Evolutionary conservation across 768 basidiomycete genomes (phyloP), one percentile per base, ranked within the genome.

Genomic region (Lactarius hengduanensis): DNA sequence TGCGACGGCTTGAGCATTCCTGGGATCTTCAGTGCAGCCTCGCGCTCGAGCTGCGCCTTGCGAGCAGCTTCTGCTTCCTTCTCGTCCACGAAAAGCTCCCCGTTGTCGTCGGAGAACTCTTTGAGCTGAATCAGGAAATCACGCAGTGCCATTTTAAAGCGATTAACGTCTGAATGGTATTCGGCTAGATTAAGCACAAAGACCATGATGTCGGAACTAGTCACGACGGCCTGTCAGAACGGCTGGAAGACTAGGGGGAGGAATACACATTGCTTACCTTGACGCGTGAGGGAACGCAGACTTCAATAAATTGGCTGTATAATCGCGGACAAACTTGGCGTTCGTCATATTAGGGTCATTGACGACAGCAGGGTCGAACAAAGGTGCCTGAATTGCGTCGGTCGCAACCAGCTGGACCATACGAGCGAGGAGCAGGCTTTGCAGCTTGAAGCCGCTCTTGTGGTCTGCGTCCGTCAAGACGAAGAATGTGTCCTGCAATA

Each of bases 51-150:
- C 70, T 90, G 86, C 0, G 86, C 87, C 78, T 91, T 90, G 76
- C 80, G 82, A 74, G 88, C 84, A 26, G 83, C 81, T 76, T 96
- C 96, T 4, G 85, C 84, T 76, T 98, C 96, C 78, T 94, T 96
- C 78, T 98, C 97, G 73, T 98, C 96, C 71, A 94, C 80, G 79
- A 83, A 98, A 43, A 98, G 81, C 70, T 98, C 97, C 10, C 94
- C 80, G 70, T 96, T 96, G 73, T 97, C 95, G 67, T 90, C 92
- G 7, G 94, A 94, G 80, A 97, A 98, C 78, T 98, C 97, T 76
- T 97, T 97, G 69, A 99, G 86, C 72, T 95, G 92, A 71, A 99
- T 94, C 63, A 99, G 86, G 89, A 98, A 99, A 78, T 98, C 97
- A 64, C 96, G 92, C 57, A 98, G 82, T 18, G 91, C 89, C 70